Evolutionary conservation across 2,329 filamentous ascomycete species (phyloP), one percentile per base, ranked within the genome.

Genomic region (Catunica adiposa): DNA sequence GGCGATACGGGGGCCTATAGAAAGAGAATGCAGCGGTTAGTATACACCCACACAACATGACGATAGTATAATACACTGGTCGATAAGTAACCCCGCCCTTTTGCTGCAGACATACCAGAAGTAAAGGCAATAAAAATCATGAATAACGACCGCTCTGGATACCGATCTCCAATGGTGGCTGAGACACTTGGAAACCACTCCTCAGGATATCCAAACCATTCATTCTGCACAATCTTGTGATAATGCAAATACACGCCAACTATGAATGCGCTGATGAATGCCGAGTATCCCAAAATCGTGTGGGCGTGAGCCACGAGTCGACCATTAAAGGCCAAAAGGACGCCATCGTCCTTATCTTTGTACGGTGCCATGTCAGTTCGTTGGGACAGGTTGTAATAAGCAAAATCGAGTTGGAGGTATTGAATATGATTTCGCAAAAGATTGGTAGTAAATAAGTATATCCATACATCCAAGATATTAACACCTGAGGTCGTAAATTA

Each of bases 131-230:
- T 98, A 67, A 97, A 96, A 62, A 98, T 69, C 79, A 94, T 90
- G 69, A 98, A 98, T 64, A 97, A 84, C 15, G 92, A 94, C 59
- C 92, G 84, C 70, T 98, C 92, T 54, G 92, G 92, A 65, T 96
- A 97, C 61, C 89, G 82, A 69, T 98, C 92, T 67, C 92, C 92
- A 70, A 98, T 98, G 37, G 92, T 97, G 42, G 92, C 84, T 29
- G 90, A 96, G 22, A 96, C 89, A 46, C 89, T 95, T 58, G 89
- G 89, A 65, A 95, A 95, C 89, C 89, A 96, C 74, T 96, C 89
- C 62, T 94, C 75, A 1, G 89, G 89, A 66, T 94, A 95, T 63
- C 88, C 88, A 69, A 89, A 94, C 72, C 89, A 86, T 70, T 98
- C 89, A 70, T 98, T 98, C 70, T 96, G 76, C 56, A 98, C 92